Evolutionary conservation across 768 basidiomycete genomes (phyloP).

Genomic region (Psilocybe cubensis): DNA sequence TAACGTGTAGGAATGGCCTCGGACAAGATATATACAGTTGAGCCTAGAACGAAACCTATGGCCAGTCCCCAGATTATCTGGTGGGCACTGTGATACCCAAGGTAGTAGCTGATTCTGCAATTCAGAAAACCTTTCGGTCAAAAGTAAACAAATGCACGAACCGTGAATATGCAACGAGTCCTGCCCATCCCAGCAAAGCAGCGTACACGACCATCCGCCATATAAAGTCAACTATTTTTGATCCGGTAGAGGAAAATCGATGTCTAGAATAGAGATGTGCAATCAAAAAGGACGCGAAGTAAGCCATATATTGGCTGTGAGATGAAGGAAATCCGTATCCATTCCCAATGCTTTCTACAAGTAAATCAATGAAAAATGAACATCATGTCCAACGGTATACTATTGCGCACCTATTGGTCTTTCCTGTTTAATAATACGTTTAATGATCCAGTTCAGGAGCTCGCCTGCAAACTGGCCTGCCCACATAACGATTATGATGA

Average conservation of each 20-base stretch:
- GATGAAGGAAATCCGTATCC: conserved; percentile 91
- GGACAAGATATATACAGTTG: conserved; percentile 53
- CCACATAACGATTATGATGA: conserved; percentile 85
- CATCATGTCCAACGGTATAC: not conserved
- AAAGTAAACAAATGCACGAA: conserved; percentile 29
- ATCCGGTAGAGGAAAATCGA: conserved; percentile 37
- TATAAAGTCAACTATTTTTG: conserved; percentile 48
- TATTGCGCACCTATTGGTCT: conserved; percentile 67
- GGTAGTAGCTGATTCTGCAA: conserved; percentile 51
- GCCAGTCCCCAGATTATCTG: conserved; percentile 79
- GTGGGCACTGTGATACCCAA: conserved; percentile 73
- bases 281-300: conserved; percentile 76
- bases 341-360: conserved; percentile 56
- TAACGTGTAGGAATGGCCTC: conserved; percentile 60
- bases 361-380: not conserved
- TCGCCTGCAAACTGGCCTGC: conserved; percentile 77
- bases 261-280: conserved; percentile 77
- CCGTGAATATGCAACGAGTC: conserved; percentile 80
- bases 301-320: conserved; percentile 91
- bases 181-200: conserved; percentile 58
- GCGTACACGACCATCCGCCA: conserved; percentile 52
- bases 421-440: conserved; percentile 67
- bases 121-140: not conserved
- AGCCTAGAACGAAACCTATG: conserved; percentile 63
- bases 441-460: conserved; percentile 68